Conservation (phyloP, 1,139 yeast genomes). For the Diutina catenulata region DNA sequence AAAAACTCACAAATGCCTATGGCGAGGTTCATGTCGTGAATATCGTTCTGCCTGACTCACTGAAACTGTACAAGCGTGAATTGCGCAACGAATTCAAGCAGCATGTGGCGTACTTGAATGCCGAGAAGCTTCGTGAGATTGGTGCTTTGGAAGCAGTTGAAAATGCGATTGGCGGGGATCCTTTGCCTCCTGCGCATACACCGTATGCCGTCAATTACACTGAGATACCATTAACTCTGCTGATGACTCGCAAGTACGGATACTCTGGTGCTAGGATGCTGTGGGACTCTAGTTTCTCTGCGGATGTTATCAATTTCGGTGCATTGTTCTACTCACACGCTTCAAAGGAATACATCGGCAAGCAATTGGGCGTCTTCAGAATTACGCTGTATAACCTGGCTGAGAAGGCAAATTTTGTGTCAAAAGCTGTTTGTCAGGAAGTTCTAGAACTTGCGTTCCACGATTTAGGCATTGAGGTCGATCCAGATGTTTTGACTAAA, state of each 20-base stretch:
- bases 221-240: slow-evolving; percentile 22
- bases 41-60: slow-evolving; percentile 29
- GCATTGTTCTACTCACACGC: slow-evolving; percentile 32
- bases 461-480: background rate
- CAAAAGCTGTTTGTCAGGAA: background rate
- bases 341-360: slow-evolving; percentile 34
- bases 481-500: background rate
- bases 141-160: background rate
- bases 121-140: slow-evolving; percentile 3
- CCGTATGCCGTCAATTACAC: slow-evolving; percentile 14
- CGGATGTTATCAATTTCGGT: slow-evolving; percentile 39
- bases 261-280: too few species aligned
- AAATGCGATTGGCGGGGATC: background rate
- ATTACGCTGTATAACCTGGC: background rate
- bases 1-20: slow-evolving; percentile 40
- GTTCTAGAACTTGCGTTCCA: slow-evolving; percentile 4
- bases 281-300: too few species aligned
- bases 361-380: slow-evolving; percentile 29
- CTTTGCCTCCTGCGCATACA: background rate
- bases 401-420: background rate
- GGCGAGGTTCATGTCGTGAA: slow-evolving; percentile 56
- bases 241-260: slow-evolving; percentile 25
- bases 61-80: slow-evolving; percentile 21
- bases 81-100: slow-evolving; percentile 20
- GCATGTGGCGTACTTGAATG: slow-evolving; percentile 16